A percentile compares a stretch with the other conserved stretches of the same genome.
Conservation (phyloP, 139 green algal genomes). For the Chlorella sp. region DNA sequence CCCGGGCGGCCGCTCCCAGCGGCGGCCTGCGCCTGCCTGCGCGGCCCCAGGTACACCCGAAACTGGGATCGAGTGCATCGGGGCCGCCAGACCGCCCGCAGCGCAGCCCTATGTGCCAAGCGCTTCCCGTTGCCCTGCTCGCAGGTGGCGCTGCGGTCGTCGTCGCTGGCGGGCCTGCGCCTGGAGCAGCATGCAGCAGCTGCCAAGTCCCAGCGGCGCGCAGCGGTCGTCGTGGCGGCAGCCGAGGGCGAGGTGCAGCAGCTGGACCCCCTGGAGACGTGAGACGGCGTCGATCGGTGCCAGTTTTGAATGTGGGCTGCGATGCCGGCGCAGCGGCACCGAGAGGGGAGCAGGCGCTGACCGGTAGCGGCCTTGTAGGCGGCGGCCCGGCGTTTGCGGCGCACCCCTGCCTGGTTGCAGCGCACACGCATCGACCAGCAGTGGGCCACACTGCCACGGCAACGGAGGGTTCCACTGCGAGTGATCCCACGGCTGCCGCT, state of each 20-base stretch:
- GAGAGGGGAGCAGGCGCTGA: no score
- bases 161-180: not conserved
- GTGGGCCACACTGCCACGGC: no score
- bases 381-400: no score
- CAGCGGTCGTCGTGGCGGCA: not conserved
- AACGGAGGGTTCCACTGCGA: no score
- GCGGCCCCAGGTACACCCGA: not conserved
- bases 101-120: not conserved
- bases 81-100: not conserved
- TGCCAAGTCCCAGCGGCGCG: not conserved
- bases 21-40: not conserved
- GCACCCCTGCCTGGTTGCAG: no score
- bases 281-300: not conserved
- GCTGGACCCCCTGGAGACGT: conserved; percentile 36
- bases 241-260: conserved; percentile 12
- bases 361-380: no score
- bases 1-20: not conserved
- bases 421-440: no score
- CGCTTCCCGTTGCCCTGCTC: not conserved
- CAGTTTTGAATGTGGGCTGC: no score
- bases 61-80: not conserved
- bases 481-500: no score
- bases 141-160: conserved; percentile 6
- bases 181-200: conserved; percentile 14
- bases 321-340: not conserved